Percentiles rank a stretch among this genome's conserved stretches.
These are phyloP conservation scores for Lipomyces orientalis DNA, from an alignment of 805 yeast species.

Conservation along the genomic window DNA sequence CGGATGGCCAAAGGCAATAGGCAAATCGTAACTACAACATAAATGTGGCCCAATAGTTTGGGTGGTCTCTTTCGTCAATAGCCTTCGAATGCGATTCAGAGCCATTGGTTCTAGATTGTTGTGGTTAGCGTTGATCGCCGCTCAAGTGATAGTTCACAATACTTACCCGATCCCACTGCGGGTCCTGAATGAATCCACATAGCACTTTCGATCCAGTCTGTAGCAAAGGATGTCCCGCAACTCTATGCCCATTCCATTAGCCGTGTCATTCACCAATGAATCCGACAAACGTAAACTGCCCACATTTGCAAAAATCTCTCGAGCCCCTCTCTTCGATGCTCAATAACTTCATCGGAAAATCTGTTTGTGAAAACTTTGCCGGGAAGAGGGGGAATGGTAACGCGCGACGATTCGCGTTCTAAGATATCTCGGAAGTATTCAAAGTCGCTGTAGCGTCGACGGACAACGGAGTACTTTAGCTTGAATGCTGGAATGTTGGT, in stretches of 20 bases:
- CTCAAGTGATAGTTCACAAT: not conserved
- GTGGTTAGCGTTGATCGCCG: not conserved
- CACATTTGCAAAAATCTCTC: constrained; percentile 69
- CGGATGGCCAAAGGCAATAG: not conserved
- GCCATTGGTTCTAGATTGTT: constrained; percentile 9
- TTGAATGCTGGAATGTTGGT: constrained; percentile 91
- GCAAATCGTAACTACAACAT: not conserved
- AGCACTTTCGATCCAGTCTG: constrained; percentile 85
- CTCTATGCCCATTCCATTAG: constrained; percentile 48
- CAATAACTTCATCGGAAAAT: constrained; percentile 82
- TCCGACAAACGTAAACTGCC: constrained; percentile 22
- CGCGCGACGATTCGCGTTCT: constrained; percentile 76
- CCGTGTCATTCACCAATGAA: not conserved
- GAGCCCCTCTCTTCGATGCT: constrained; percentile 79
- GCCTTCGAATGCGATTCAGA: not conserved
- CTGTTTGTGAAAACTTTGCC: constrained; percentile 83
- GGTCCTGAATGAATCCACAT: constrained; percentile 86
- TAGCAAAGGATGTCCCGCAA: constrained; percentile 90
- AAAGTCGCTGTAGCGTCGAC: constrained; percentile 90
- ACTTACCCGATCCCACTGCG: constrained; percentile 65
- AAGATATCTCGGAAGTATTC: constrained; percentile 76
- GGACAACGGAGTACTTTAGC: constrained; percentile 64
- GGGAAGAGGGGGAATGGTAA: constrained; percentile 85
- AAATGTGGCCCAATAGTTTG: no score
- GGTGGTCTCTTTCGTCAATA: not conserved